Evolutionary conservation across 345 rosid species (phyloP).

Genomic region (Angophora floribunda): DNA sequence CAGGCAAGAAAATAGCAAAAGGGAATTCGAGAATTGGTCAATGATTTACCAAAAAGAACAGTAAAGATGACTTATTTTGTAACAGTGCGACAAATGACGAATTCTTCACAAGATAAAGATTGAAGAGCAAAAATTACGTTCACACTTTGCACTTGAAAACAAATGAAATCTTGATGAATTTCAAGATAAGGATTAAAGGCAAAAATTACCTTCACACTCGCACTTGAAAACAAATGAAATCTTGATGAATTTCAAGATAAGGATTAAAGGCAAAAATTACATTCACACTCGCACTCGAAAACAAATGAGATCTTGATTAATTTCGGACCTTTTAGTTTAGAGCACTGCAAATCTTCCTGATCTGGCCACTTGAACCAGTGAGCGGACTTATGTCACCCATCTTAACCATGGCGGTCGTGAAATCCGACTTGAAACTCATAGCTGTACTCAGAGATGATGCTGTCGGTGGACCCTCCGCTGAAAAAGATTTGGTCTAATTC

Average conservation of each 20-base stretch:
- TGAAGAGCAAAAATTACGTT: not conserved
- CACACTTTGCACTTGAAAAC: not conserved
- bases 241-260: no score
- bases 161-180: no score
- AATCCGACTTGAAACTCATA: constrained; percentile 7
- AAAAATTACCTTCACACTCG: not conserved
- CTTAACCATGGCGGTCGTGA: not conserved
- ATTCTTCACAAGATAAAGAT: not conserved
- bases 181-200: no score
- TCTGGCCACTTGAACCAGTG: not conserved
- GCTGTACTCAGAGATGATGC: constrained; percentile 28
- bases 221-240: no score
- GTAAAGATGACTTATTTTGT: not conserved
- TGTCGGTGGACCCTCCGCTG: constrained; percentile 29
- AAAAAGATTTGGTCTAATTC: constrained; percentile 31
- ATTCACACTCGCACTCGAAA: no score
- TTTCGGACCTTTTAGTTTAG: not conserved
- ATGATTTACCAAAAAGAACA: not conserved
- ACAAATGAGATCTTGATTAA: no score
- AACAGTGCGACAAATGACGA: not conserved
- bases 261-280: no score
- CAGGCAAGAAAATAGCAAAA: no score
- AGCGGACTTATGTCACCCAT: not conserved
- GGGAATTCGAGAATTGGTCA: no score
- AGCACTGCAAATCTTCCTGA: not conserved